Percentiles rank a stretch among this genome's conserved stretches.
phyloP scores from a whole-genome alignment of 805 yeast genomes.

The Ogataea henricii region DNA sequence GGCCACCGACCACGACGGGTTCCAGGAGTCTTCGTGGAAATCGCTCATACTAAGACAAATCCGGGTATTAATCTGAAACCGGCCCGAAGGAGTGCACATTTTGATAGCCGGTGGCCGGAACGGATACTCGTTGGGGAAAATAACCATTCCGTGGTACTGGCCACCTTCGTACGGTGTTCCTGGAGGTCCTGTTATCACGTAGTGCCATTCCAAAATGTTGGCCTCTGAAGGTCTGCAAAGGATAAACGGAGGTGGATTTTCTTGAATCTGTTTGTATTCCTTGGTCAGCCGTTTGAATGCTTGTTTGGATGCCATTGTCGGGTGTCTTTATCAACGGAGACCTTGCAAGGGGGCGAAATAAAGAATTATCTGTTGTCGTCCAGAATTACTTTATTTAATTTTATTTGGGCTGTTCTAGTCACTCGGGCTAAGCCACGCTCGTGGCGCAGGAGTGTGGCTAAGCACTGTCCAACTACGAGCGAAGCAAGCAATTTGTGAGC shows the following conservation, averaged over 20 bases:
- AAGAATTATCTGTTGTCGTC: neutral
- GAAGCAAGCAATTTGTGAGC: too few species aligned
- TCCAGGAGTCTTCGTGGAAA: constrained; percentile 93
- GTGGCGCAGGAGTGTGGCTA: neutral
- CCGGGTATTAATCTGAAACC: constrained; percentile 78
- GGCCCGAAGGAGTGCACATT: constrained; percentile 88
- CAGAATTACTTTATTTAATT: neutral
- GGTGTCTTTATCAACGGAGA: neutral
- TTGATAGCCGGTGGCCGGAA: constrained; percentile 89
- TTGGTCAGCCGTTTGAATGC: constrained; percentile 56
- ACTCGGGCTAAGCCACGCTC: neutral
- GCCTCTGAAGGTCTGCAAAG: constrained; percentile 84
- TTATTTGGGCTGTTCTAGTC: neutral
- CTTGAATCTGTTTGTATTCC: constrained; percentile 77
- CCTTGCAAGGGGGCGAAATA: neutral
- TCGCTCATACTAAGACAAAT: constrained; percentile 92
- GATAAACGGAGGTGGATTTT: constrained; percentile 83
- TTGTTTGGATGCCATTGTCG: constrained; percentile 33
- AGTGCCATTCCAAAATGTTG: constrained; percentile 93
- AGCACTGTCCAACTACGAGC: neutral
- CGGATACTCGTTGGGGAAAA: constrained; percentile 85
- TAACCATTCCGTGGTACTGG: constrained; percentile 84
- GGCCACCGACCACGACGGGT: constrained; percentile 93
- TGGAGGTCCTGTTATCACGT: constrained; percentile 88
- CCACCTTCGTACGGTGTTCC: constrained; percentile 85